phyloP scores from a whole-genome alignment of 192 early-diverging fungal species.

The Coemansia sp. region DNA sequence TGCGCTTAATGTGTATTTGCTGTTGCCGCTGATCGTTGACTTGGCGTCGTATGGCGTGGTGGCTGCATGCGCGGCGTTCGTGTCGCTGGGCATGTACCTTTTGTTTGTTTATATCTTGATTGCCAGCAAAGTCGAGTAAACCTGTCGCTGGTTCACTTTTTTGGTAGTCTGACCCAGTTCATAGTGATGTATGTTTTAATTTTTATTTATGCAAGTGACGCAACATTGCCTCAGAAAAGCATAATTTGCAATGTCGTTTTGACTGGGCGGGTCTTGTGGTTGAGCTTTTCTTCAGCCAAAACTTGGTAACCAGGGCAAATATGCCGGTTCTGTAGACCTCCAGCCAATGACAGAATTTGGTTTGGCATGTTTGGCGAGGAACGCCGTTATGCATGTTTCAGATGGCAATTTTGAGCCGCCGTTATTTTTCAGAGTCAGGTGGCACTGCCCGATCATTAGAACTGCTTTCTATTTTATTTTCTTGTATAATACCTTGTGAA shows the following conservation, averaged over 20 bases:
- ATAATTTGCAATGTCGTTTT: conserved; percentile 36
- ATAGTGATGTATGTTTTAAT: not conserved
- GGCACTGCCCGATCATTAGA: not conserved
- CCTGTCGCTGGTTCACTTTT: not conserved
- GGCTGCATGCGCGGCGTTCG: conserved; percentile 17
- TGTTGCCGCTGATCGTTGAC: conserved; percentile 38
- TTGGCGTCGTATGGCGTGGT: conserved; percentile 20
- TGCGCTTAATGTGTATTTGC: conserved; percentile 58
- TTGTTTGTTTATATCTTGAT: conserved; percentile 24
- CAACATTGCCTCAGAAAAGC: no score
- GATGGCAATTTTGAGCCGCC: conserved; percentile 14
- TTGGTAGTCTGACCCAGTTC: not conserved
- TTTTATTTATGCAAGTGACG: not conserved
- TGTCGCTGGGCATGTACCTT: conserved; percentile 24
- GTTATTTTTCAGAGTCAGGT: conserved; percentile 13
- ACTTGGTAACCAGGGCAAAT: no score
- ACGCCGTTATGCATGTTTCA: conserved; percentile 18
- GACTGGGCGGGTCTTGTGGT: no score
- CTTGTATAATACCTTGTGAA: not conserved
- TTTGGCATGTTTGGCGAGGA: no score
- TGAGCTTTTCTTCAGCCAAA: no score
- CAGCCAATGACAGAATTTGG: no score
- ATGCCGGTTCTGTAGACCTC: no score
- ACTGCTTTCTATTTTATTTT: not conserved
- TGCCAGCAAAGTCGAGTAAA: not conserved